Base-by-base conservation (phyloP, 2,329 filamentous ascomycete species). In the Stachybotrys echinatus region DNA sequence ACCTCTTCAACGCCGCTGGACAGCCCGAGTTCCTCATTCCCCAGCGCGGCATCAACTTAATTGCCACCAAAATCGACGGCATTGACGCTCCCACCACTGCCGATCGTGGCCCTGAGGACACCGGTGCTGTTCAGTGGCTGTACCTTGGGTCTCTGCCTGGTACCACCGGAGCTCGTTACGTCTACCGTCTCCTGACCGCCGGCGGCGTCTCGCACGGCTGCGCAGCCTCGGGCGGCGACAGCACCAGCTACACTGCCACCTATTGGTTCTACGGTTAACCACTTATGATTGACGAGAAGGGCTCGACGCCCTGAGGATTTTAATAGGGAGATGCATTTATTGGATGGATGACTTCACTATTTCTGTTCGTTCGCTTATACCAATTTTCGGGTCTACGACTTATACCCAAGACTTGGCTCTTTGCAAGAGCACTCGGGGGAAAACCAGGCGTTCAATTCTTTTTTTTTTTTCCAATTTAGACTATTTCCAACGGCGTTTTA, bases 21-120 rank as follows among this genome's bases (percentile, higher is more conserved):
- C 66, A 71, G 1, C 86, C 87, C 1, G 81, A 74, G 12, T 89
- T 89, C 62, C 73, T 80, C 51, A 71, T 88, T 37, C 61, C 67
- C 47, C 63, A 58, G 6, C 61, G 65, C 38, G 59, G 62, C 34
- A 60, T 66, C 23, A 65, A 70, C 57, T 63, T 72, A 60, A 65
- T 75, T 55, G 71, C 61, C 49, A 75, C 74, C 63, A 82, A 83
- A 67, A 54, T 72, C 39, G 74, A 68, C 27, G 64, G 60, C 34
- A 72, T 80, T 39, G 59, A 72, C 31, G 83, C 85, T 0, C 85
- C 86, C 2, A 50, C 61, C 4, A 55, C 51, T 4, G 73, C 79
- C 2, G 70, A 76, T 57, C 54, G 56, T 45, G 79, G 80, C 7
- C 65, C 73, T 8, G 64, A 74, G 14, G 64, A 59, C 51, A 77